These are phyloP conservation scores for Sarocladium brachiariae DNA, from an alignment of 2,329 filamentous ascomycete genomes.

Conservation along the genomic window DNA sequence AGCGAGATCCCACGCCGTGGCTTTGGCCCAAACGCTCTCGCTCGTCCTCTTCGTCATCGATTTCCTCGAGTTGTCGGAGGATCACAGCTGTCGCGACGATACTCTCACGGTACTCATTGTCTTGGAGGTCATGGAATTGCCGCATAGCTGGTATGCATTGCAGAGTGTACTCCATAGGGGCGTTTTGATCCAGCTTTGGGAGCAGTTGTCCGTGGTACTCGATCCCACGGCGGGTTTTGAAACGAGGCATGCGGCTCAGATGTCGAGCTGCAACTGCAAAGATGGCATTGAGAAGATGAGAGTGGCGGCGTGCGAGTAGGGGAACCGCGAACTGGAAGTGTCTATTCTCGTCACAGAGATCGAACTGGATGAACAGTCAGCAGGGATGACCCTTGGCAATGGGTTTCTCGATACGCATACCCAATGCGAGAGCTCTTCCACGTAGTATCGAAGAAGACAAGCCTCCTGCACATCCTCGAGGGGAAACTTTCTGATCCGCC, in stretches of 20 bases:
- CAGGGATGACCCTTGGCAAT: slow-evolving; percentile 7
- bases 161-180: slow-evolving; percentile 33
- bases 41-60: slow-evolving; percentile 29
- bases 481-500: neutral
- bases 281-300: slow-evolving; percentile 32
- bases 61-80: slow-evolving; percentile 33
- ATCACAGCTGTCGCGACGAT: slow-evolving; percentile 35
- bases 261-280: slow-evolving; percentile 33
- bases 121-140: slow-evolving; percentile 28
- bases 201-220: slow-evolving; percentile 31
- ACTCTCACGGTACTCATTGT: slow-evolving; percentile 32
- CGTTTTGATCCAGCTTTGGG: slow-evolving; percentile 27
- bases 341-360: slow-evolving; percentile 31
- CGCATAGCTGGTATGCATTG: slow-evolving; percentile 32
- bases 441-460: slow-evolving; percentile 11
- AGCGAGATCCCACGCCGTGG: neutral
- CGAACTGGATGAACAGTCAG: slow-evolving; percentile 22
- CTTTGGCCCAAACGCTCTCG: neutral
- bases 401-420: neutral
- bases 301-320: slow-evolving; percentile 25
- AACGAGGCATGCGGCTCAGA: slow-evolving; percentile 30
- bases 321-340: slow-evolving; percentile 34
- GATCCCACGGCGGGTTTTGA: slow-evolving; percentile 28
- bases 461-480: slow-evolving; percentile 9
- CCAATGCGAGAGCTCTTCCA: slow-evolving; percentile 11